Evolutionary conservation across 805 yeast species (phyloP), one percentile per base, ranked within the genome.

Genomic region (Ascoidea tarda): DNA sequence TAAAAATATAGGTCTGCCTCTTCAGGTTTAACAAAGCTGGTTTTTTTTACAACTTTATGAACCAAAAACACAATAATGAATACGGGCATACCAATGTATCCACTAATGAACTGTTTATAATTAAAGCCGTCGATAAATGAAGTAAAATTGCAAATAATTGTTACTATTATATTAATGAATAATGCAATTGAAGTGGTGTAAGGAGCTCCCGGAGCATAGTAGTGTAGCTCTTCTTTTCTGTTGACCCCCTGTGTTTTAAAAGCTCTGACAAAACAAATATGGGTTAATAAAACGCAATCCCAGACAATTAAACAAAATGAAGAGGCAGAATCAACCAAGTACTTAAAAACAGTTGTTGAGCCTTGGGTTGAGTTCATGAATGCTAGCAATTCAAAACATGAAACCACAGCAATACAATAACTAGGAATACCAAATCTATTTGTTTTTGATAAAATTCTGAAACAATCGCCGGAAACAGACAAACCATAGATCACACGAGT

Each of bases 271-370:
- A 72, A 73, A 52, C 70, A 66, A 54, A 73, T 66, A 59, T 73
- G 77, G 55, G 84, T 71, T 49, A 66, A 58, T 56, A 72, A 67
- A 50, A 73, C 70, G 59, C 74, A 69, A 8, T 68, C 55, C 77
- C 77, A 73, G 16, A 76, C 70, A 58, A 72, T 63, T 59, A 73
- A 67, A 21, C 76, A 74, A 50, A 73, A 66, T 59, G 72, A 67
- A 44, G 72, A 67, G 46, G 71, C 75, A 38, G 73, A 73, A 56
- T 70, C 72, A 51, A 72, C 74, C 54, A 73, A 70, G 57, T 73
- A 69, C 8, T 58, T 60, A 63, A 72, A 73, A 38, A 72, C 64
- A 53, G 68, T 66, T 32, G 68, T 59, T 6, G 75, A 55, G n/a
- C 67, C 62, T 32, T 67, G 61, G 31, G 69, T 62, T 14, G 67